phyloP scores from a whole-genome alignment of 164 flowering plant genomes.

The Litsea cubeba region DNA sequence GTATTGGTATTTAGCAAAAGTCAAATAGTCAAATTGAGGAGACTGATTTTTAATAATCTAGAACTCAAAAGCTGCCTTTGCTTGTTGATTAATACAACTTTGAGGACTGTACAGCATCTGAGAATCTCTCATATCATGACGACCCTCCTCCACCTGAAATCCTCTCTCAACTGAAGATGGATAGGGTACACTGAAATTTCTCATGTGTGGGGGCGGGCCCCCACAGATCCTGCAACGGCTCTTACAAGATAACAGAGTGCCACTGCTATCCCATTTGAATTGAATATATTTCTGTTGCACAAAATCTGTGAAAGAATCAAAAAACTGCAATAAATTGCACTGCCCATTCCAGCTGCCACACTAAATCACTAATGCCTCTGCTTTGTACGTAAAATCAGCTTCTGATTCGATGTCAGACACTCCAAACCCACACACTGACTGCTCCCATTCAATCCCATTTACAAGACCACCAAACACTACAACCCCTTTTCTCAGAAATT shows the following conservation, averaged over 20 bases:
- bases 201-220: background rate
- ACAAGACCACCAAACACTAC: background rate
- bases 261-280: background rate
- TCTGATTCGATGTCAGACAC: background rate
- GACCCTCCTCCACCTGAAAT: background rate
- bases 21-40: too few species aligned
- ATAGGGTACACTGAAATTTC: background rate
- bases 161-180: background rate
- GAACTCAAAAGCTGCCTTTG: too few species aligned
- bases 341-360: background rate
- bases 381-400: conserved; percentile 1
- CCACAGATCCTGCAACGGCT: background rate
- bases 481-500: background rate
- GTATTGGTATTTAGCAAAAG: too few species aligned
- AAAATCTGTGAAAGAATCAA: background rate
- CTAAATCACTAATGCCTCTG: background rate
- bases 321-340: conserved; percentile 1
- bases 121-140: background rate
- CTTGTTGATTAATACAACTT: too few species aligned
- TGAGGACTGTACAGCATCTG: too few species aligned
- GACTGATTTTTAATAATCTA: too few species aligned
- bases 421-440: background rate
- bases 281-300: background rate
- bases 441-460: background rate
- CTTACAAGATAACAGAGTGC: background rate